A percentile compares a stretch with the other conserved stretches of the same genome.
phyloP scores from a whole-genome alignment of 257 asterid genomes.

The Fraxinus quadrangulata region DNA sequence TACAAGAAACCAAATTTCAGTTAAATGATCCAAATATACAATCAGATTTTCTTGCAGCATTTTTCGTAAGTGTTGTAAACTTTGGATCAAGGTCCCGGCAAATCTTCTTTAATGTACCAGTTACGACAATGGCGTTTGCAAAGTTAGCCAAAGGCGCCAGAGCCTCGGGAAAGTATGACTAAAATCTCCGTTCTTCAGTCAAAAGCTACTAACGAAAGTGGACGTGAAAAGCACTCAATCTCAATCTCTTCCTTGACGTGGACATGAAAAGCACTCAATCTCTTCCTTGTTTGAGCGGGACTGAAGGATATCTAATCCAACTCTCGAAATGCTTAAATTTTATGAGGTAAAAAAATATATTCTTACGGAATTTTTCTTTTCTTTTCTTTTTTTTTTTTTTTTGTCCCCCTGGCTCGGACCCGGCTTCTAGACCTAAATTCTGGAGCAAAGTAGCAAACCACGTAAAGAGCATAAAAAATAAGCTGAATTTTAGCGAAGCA shows the following conservation, averaged over 20 bases:
- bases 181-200: constrained; percentile 23
- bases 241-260: constrained; percentile 1
- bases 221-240: no score
- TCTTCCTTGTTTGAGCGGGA: constrained; percentile 19
- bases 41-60: no score
- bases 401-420: no score
- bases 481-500: background rate
- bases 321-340: constrained; percentile 25
- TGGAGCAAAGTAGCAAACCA: no score
- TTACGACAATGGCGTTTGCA: constrained; percentile 16
- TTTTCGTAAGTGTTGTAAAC: no score
- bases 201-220: constrained; percentile 23
- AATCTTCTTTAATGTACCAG: constrained; percentile 19
- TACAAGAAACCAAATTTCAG: no score
- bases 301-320: constrained; percentile 27
- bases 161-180: constrained; percentile 32
- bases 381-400: no score
- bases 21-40: no score
- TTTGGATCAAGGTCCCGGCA: background rate
- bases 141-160: constrained; percentile 29
- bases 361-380: no score
- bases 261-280: background rate
- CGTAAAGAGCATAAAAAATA: no score
- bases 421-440: no score
- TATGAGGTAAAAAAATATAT: no score